Evolutionary conservation across 345 rosid species (phyloP).

Genomic region (Geranium rotundifolium): DNA sequence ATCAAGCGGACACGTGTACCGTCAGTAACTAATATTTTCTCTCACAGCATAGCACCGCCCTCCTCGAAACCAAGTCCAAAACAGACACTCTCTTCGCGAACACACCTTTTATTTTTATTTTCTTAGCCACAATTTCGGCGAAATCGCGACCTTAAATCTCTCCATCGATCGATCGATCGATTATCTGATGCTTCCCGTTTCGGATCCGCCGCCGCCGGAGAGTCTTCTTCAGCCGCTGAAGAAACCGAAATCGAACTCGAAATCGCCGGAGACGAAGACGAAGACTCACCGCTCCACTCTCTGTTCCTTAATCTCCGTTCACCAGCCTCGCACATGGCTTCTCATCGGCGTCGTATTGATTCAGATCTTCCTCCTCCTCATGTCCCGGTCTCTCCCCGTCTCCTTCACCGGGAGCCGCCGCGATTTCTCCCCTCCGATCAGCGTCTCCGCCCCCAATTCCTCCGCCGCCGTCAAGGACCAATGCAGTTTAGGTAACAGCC

Average conservation of each 20-base stretch:
- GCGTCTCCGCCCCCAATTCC: conserved; percentile 2
- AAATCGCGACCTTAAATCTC: too few species aligned
- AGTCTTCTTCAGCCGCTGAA: too few species aligned
- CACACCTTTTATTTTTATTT: too few species aligned
- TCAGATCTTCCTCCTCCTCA: conserved; percentile 47
- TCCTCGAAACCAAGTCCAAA: too few species aligned
- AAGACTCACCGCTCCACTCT: conserved; percentile 13
- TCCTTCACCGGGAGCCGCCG: conserved; percentile 19
- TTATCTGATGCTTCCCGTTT: conserved; percentile 9
- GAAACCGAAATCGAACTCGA: too few species aligned
- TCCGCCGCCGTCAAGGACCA: conserved; percentile 10
- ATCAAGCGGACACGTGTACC: too few species aligned
- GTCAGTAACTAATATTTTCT: too few species aligned
- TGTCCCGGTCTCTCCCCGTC: conserved; percentile 10
- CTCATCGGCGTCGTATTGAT: conserved; percentile 34
- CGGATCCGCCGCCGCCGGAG: conserved; percentile 13
- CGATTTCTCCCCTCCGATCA: neutral
- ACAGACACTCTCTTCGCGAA: too few species aligned
- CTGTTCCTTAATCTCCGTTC: conserved; percentile 23
- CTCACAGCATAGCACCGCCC: too few species aligned
- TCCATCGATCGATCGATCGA: too few species aligned
- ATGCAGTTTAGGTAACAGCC: conserved; percentile 39
- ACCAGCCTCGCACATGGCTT: conserved; percentile 49
- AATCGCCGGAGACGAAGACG: too few species aligned
- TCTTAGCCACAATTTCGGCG: too few species aligned